Base-by-base conservation (phyloP, 257 asterid genomes). In the Dorcoceras hygrometricum region DNA sequence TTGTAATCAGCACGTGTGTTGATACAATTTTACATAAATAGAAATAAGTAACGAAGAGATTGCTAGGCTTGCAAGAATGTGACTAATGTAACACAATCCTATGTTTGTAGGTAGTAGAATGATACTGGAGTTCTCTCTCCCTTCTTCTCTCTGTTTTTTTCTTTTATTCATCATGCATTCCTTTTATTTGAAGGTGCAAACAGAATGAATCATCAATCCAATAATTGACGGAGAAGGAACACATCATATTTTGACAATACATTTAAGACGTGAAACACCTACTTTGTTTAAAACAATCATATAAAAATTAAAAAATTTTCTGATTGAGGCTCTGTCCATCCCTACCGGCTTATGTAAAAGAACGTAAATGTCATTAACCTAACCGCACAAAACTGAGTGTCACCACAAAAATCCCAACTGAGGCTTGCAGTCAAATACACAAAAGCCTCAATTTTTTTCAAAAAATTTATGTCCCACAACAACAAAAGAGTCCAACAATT, bases 401-500 rank as follows among this genome's bases (percentile, higher is more conserved):
- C 62, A 69, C 36, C 3, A 51, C 26, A 18, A 20, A 26, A 19
- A 23, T 58, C 54, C 46, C 68, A 50, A 24, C 63, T 50, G 8
- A 57, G 46, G 32, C 28, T 65, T 72, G 24, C 48, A 9, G 22
- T 39, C 22, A 20, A 24, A 54, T 54, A 19, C 11, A 55, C 8
- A 61, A 22, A 43, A 39, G n/a, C 50, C 14, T n/a, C 36, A 22
- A 19, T 18, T 53, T 53, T 53, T 53, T 19, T 27, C 18, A 12
- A 39, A 48, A 26, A 57, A 58, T 29, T 16, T n/a, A 51, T 14
- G 51, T 8, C 18, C 56, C 31, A 57, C 18, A 29, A 39, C 46
- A 39, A 39, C 26, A 71, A 39, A 50, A n/a, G 29, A 24, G 10
- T 50, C 34, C 34, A 27, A 43, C 69, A 24, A 67, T 43, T 64